Evolutionary conservation across 495 filamentous ascomycete species (phyloP).

Genomic region (Aspergillus asperescens): DNA sequence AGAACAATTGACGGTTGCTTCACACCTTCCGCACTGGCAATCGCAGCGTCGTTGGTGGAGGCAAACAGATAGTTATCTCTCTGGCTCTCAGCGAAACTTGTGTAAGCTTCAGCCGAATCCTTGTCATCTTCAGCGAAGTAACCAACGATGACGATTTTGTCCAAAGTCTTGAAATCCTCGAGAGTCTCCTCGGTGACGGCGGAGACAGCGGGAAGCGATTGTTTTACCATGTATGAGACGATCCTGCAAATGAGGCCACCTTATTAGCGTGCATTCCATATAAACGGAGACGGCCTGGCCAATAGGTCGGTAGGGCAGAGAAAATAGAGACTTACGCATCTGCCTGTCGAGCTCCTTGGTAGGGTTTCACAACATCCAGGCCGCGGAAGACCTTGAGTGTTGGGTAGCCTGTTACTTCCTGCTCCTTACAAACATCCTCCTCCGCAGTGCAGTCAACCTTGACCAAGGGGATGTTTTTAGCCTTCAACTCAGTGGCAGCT

Average conservation of each 20-base stretch:
- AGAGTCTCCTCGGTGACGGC: constrained; percentile 70
- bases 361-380: constrained; percentile 72
- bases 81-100: constrained; percentile 70
- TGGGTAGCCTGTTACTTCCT: constrained; percentile 93
- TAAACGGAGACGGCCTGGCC: no score
- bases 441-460: constrained; percentile 98
- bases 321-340: constrained; percentile 63
- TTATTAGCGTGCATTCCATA: background rate
- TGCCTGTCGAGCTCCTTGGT: constrained; percentile 84
- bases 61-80: constrained; percentile 92
- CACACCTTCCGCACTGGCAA: constrained; percentile 88
- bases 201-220: constrained; percentile 90
- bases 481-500: constrained; percentile 88
- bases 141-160: constrained; percentile 92
- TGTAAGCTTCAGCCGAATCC: constrained; percentile 74
- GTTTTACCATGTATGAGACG: constrained; percentile 98
- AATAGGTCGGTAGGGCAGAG: no score
- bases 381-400: constrained; percentile 99
- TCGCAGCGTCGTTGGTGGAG: constrained; percentile 68
- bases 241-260: constrained; percentile 50
- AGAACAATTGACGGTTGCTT: constrained; percentile 82
- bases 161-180: constrained; percentile 93
- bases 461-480: constrained; percentile 85
- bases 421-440: constrained; percentile 80
- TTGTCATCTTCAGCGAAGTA: constrained; percentile 85